These are phyloP conservation scores for Nicotiana paniculata DNA, from an alignment of 257 asterid species.

Conservation along the genomic window DNA sequence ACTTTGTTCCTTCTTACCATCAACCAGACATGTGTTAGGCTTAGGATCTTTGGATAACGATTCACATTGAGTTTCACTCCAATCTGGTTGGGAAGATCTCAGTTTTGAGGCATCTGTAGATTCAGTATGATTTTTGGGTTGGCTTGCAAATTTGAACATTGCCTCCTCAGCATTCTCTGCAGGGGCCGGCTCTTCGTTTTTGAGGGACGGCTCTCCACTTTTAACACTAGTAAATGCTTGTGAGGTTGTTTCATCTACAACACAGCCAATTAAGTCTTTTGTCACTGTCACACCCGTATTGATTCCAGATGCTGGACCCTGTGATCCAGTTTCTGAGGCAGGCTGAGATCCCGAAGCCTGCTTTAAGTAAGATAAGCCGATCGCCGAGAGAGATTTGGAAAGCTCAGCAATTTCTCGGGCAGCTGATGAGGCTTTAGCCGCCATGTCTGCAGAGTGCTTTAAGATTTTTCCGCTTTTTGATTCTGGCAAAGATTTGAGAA, in stretches of 20 bases:
- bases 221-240: constrained; percentile 8
- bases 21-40: not conserved
- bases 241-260: not conserved
- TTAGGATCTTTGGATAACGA: not conserved
- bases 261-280: not conserved
- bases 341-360: constrained; percentile 28
- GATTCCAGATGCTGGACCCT: constrained; percentile 25
- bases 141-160: constrained; percentile 6
- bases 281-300: constrained; percentile 14
- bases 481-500: constrained; percentile 39
- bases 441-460: constrained; percentile 45
- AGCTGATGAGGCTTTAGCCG: constrained; percentile 36
- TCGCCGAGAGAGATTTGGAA: constrained; percentile 35
- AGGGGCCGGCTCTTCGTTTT: not conserved
- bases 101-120: not conserved
- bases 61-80: not conserved
- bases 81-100: not conserved
- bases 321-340: constrained; percentile 10
- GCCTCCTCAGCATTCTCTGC: not conserved
- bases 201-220: not conserved
- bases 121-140: constrained; percentile 2
- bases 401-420: constrained; percentile 43
- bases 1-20: not conserved
- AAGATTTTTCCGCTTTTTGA: constrained; percentile 33
- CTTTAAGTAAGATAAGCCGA: constrained; percentile 35